These are phyloP conservation scores for Epichloe uncinata DNA, from an alignment of 2,329 filamentous ascomycete genomes.

Conservation along the genomic window DNA sequence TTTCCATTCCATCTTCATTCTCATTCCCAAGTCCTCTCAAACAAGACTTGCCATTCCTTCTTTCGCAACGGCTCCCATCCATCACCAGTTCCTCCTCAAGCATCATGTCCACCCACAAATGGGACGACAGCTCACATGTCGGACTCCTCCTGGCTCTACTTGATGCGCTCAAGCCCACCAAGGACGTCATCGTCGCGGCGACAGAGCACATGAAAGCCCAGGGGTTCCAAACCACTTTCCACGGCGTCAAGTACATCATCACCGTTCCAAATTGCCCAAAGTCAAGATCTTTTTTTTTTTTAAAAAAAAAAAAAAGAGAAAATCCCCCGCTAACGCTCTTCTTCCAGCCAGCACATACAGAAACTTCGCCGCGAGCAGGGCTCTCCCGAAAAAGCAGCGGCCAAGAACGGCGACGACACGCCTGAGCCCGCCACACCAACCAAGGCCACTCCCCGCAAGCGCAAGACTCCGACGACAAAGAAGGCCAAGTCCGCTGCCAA, in stretches of 20 bases:
- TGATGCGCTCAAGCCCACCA: slow-evolving; percentile 21
- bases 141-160: slow-evolving; percentile 25
- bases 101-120: slow-evolving; percentile 3
- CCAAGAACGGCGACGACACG: slow-evolving; percentile 5
- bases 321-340: neutral
- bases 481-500: slow-evolving; percentile 11
- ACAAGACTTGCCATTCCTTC: neutral
- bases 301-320: no score
- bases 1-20: neutral
- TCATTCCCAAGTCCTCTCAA: neutral
- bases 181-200: slow-evolving; percentile 19
- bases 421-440: neutral
- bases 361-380: slow-evolving; percentile 27
- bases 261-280: slow-evolving; percentile 5
- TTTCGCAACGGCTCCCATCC: neutral
- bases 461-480: slow-evolving; percentile 14
- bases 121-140: slow-evolving; percentile 25
- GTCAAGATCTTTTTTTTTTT: neutral
- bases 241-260: slow-evolving; percentile 24
- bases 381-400: slow-evolving; percentile 10
- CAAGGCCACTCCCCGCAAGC: slow-evolving; percentile 19
- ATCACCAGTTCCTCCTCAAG: neutral
- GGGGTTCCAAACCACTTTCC: slow-evolving; percentile 26
- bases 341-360: slow-evolving; percentile 30
- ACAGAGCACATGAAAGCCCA: slow-evolving; percentile 16